Conservation (phyloP, 2,329 filamentous ascomycete species). For the Botrytis porri region DNA sequence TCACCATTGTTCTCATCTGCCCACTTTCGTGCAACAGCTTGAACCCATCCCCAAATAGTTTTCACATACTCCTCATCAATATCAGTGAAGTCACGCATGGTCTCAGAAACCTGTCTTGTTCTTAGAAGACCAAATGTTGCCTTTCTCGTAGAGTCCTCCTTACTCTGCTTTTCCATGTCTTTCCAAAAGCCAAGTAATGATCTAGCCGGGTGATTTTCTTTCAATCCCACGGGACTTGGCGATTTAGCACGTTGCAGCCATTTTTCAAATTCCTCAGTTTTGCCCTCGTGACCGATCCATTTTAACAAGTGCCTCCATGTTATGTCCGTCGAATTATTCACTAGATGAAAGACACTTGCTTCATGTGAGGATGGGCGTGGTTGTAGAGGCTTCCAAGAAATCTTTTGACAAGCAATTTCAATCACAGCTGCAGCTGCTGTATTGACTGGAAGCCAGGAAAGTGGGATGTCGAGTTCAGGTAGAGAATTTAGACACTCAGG, state of each 20-base stretch:
- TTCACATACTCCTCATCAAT: background rate
- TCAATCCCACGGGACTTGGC: background rate
- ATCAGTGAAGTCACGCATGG: background rate
- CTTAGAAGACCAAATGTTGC: background rate
- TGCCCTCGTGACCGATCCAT: background rate
- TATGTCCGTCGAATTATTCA: background rate
- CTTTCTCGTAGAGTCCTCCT: background rate
- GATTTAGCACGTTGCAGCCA: constrained; percentile 3
- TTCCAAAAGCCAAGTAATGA: constrained; percentile 7
- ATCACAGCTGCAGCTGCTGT: constrained; percentile 44
- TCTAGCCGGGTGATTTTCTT: constrained; percentile 1
- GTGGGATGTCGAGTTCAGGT: constrained; percentile 39
- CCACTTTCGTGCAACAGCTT: background rate
- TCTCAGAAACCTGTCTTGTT: constrained; percentile 1
- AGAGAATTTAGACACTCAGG: constrained; percentile 41
- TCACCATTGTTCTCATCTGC: background rate
- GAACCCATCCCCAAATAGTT: constrained; percentile 1
- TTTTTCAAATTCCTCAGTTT: background rate
- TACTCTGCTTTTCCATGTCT: background rate
- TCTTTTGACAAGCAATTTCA: constrained; percentile 35
- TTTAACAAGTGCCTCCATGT: constrained; percentile 4
- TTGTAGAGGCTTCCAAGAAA: background rate
- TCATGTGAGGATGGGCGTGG: background rate
- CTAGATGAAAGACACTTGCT: constrained; percentile 6
- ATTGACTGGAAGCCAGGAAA: constrained; percentile 47